Conservation (phyloP, 2,329 filamentous ascomycete genomes). For the Acrocalymma vagum region DNA sequence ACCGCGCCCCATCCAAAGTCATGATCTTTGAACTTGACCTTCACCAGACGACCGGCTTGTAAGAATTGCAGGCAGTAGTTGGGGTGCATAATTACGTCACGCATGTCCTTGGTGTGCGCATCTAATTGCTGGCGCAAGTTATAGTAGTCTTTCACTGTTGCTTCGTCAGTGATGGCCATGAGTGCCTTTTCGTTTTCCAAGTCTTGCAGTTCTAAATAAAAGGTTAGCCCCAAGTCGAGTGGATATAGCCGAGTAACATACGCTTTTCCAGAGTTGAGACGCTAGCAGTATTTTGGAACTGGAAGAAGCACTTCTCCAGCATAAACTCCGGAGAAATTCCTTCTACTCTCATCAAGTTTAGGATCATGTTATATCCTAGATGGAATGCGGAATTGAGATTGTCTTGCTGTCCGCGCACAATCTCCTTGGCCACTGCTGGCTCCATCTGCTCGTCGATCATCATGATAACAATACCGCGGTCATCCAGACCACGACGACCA, state of each 20-base stretch:
- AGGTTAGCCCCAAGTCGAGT: constrained; percentile 2
- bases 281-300: constrained; percentile 94
- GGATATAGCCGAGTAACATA: constrained; percentile 27
- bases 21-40: constrained; percentile 78
- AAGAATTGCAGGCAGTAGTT: constrained; percentile 85
- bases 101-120: constrained; percentile 86
- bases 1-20: constrained; percentile 97
- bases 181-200: constrained; percentile 78
- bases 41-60: constrained; percentile 85
- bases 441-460: constrained; percentile 99
- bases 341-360: constrained; percentile 96
- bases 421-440: constrained; percentile 89
- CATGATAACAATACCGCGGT: constrained; percentile 99
- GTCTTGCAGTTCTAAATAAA: constrained; percentile 71
- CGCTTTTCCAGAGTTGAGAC: constrained; percentile 82
- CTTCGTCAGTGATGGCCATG: constrained; percentile 84
- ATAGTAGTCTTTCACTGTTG: constrained; percentile 92
- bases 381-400: constrained; percentile 98
- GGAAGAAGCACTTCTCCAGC: constrained; percentile 97
- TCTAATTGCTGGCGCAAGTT: constrained; percentile 85
- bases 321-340: constrained; percentile 99
- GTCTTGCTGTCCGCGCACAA: constrained; percentile 96
- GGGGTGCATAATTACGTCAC: constrained; percentile 89
- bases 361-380: constrained; percentile 98
- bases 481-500: constrained; percentile 94